Evolutionary conservation across 345 rosid species (phyloP), one percentile per base, ranked within the genome.

Genomic region (Punica granatum): DNA sequence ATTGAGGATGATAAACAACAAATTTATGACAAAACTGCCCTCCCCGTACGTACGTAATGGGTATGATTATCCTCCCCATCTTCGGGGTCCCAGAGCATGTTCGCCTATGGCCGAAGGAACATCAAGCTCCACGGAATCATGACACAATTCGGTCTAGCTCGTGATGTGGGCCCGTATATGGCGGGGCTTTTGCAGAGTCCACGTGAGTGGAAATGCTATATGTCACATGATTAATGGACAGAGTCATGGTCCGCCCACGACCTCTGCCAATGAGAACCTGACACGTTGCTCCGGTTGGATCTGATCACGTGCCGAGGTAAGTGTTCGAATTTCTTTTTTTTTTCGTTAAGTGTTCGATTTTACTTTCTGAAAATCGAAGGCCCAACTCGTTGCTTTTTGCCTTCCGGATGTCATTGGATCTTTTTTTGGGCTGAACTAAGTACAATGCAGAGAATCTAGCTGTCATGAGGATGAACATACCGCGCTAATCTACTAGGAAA

Each of bases 171-270:
- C 44, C 81, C 78, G 33, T 13, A 49, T 23, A 37, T 73, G n/a
- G 54, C 31, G 73, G 21, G 64, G 37, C 53, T 63, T 48, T 69
- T 73, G 63, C 84, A 69, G 72, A 35, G 23, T 71, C 83, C 90
- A 82, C 90, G 93, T 89, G 91, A 87, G 63, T 36, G 62, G 66
- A 32, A 70, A 61, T 59, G 63, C 67, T 3, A 25, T 46, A 37
- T 49, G 73, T 73, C 82, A 74, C 80, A 62, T 75, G 81, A 72
- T 67, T 72, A 69, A 59, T 62, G 74, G 73, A 61, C 77, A 60
- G 21, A 34, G 33, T 1, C 19, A 58, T 37, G 66, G 23, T 70
- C 60, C 11, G 36, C 19, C 16, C 30, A 21, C 25, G 2, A 10
- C 1, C 0, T 12, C 2, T 0, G 0, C 83, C 71, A 78, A 59